Evolutionary conservation across 768 basidiomycete species (phyloP), one percentile per base, ranked within the genome.

Genomic region (Galerina sulciceps): DNA sequence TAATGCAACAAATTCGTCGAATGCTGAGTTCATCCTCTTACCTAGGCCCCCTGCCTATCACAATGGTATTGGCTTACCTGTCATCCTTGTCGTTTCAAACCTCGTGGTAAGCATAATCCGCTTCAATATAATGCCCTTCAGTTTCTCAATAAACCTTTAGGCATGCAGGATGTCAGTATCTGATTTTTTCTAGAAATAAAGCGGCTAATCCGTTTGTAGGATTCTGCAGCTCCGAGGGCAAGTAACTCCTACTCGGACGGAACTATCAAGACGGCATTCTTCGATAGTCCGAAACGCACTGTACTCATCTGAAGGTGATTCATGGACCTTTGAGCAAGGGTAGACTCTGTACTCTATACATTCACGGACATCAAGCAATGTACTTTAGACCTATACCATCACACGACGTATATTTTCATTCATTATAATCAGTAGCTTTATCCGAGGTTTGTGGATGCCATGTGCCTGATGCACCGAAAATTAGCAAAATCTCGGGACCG

Each of bases 181-280:
- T 72, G 73, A 10, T 54, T 13, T 15, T 23, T 15, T 9, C 10
- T 41, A 18, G 35, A 4, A 38, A 31, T 41, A 13, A 18, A 26
- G 35, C 57, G 34, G 63, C 43, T 49, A 22, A 35, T 22, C 20
- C 34, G 57, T 13, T 20, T 55, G 17, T 54, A 80, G 79, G 56
- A 75, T 80, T 36, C 67, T 80, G 1, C 73, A 75, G 47, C 69
- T 80, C n/a, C 76, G 78, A n/a, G 66, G 72, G 45, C 72, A 69
- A 60, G 74, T 18, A 57, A 34, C 59, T 2, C 76, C 74, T 26
- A 73, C 76, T 6, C 67, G 72, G 2, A 65, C 71, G 8, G 70
- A 76, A 59, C 61, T 79, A 20, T 63, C 66, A 38, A 65, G 69
- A 31, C 68, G 59, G 40, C 64, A 76, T 55, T 75, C 75, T 1